These are phyloP conservation scores for Quercus lobata DNA, from an alignment of 331 rosid genomes.

Conservation along the genomic window DNA sequence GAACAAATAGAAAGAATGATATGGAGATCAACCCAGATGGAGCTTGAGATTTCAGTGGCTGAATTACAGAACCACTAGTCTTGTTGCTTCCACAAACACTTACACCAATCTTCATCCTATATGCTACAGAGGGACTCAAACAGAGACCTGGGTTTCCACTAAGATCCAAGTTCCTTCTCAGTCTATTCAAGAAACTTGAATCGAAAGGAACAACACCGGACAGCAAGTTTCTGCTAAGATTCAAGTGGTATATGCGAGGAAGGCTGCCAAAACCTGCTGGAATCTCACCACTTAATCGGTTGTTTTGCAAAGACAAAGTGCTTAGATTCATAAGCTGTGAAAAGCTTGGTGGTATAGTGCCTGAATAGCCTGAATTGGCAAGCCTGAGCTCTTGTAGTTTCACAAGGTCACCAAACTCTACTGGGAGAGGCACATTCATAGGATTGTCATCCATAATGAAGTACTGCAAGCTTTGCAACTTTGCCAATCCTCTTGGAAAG, in stretches of 20 bases:
- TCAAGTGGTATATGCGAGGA: conserved; percentile 48
- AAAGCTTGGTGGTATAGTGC: conserved; percentile 38
- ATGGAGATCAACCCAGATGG: conserved; percentile 8
- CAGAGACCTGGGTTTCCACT: conserved; percentile 53
- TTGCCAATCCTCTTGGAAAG: conserved; percentile 35
- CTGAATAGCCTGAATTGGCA: conserved; percentile 42
- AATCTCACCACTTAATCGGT: conserved; percentile 33
- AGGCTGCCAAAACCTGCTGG: conserved; percentile 35
- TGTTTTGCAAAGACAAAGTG: conserved; percentile 51
- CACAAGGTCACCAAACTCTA: conserved; percentile 33
- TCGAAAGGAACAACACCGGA: conserved; percentile 48
- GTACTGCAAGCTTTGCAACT: conserved; percentile 45
- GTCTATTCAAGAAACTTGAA: conserved; percentile 42
- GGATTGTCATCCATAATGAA: conserved; percentile 55
- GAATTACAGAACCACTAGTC: conserved; percentile 2
- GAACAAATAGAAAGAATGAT: conserved; percentile 5
- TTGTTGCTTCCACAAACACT: conserved; percentile 32
- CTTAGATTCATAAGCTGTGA: conserved; percentile 36
- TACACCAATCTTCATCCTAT: conserved; percentile 38
- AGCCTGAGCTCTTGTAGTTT: conserved; percentile 52
- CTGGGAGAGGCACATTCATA: conserved; percentile 32
- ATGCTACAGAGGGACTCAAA: conserved; percentile 34
- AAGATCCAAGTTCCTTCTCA: conserved; percentile 48
- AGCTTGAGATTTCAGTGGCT: conserved; percentile 31
- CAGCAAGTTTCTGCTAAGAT: conserved; percentile 41